These are phyloP conservation scores for Zostera marina DNA, from an alignment of 116 monocot species.

Conservation along the genomic window DNA sequence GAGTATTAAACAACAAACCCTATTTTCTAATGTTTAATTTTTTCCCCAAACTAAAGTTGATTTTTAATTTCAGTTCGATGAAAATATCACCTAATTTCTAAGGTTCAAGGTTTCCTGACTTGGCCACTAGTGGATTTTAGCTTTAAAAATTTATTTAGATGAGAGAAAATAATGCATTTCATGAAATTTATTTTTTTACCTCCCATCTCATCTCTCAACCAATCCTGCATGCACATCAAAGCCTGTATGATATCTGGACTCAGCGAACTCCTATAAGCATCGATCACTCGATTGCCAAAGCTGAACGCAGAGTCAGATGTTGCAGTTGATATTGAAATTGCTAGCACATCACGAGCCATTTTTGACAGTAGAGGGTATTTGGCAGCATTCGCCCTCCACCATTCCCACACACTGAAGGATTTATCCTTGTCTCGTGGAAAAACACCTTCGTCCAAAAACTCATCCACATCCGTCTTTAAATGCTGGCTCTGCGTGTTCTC, in stretches of 20 bases:
- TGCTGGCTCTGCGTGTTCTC: conserved; percentile 14
- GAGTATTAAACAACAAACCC: neutral
- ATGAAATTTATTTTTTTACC: neutral
- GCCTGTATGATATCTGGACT: conserved; percentile 14
- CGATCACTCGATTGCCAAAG: conserved; percentile 7
- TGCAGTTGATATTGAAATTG: conserved; percentile 17
- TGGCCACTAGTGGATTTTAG: no score
- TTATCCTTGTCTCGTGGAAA: conserved; percentile 18
- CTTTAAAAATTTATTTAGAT: no score
- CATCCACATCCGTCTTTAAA: conserved; percentile 20
- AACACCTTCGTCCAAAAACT: conserved; percentile 22
- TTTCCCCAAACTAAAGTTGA: no score
- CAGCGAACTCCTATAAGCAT: conserved; percentile 13
- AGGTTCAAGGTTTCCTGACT: no score
- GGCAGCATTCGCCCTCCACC: conserved; percentile 21
- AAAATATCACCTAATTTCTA: no score
- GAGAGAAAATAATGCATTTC: no score
- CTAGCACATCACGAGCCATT: conserved; percentile 34
- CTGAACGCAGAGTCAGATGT: conserved; percentile 17
- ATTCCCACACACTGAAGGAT: conserved; percentile 17
- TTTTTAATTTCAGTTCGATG: no score
- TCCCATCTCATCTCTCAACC: conserved; percentile 21
- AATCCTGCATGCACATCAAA: conserved; percentile 33
- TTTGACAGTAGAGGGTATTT: conserved; percentile 26
- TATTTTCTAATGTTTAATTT: no score